phyloP scores from a whole-genome alignment of 2,329 filamentous ascomycete species.

The Aspergillus calidoustus region DNA sequence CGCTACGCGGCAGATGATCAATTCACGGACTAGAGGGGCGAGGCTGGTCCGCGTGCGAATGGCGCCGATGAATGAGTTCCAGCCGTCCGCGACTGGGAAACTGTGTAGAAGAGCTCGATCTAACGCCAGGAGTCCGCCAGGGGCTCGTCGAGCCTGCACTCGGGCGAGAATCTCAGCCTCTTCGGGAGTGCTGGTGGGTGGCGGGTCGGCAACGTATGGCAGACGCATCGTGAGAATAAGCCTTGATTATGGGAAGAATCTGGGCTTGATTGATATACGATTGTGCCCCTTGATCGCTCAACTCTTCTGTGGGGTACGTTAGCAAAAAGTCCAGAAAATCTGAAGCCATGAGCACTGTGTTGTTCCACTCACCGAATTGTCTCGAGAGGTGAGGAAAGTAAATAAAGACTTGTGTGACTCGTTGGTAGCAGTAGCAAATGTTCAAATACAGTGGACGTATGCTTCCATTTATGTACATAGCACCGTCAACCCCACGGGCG shows the following conservation, averaged over 20 bases:
- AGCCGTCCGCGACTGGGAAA: slow-evolving; percentile 61
- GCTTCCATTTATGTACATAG: not conserved
- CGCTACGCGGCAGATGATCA: slow-evolving; percentile 80
- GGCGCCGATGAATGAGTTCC: slow-evolving; percentile 62
- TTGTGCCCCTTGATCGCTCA: not conserved
- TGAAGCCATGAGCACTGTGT: not conserved
- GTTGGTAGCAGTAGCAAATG: too few relatives aligned
- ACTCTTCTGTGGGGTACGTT: not conserved
- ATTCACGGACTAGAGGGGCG: slow-evolving; percentile 65
- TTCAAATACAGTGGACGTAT: not conserved
- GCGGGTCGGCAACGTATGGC: slow-evolving; percentile 57
- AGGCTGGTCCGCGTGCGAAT: slow-evolving; percentile 60
- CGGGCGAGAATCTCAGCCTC: slow-evolving; percentile 57
- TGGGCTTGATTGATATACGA: not conserved
- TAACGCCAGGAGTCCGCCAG: slow-evolving; percentile 55
- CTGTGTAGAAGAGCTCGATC: slow-evolving; percentile 60
- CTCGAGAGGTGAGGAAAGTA: too few relatives aligned
- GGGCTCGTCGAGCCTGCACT: slow-evolving; percentile 56
- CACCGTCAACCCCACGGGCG: slow-evolving; percentile 25
- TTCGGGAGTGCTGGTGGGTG: slow-evolving; percentile 49
- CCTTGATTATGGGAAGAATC: too few relatives aligned
- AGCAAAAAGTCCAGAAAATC: not conserved
- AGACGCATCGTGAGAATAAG: slow-evolving; percentile 53
- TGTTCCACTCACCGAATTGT: not conserved
- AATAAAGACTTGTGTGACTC: too few relatives aligned